These are phyloP conservation scores for Crataegus laevigata DNA, from an alignment of 306 rosid genomes.

Conservation along the genomic window DNA sequence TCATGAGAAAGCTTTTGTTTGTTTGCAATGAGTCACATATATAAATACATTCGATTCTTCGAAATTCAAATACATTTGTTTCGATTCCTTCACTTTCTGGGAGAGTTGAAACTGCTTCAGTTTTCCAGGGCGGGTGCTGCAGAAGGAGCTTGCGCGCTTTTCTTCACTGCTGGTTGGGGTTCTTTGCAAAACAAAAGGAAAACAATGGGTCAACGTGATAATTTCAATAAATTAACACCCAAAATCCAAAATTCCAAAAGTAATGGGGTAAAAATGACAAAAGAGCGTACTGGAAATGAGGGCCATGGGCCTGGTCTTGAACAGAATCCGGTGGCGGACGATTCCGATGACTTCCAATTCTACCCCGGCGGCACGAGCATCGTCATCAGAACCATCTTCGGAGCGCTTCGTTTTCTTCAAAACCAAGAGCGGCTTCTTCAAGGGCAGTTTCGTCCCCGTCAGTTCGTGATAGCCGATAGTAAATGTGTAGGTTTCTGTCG, in stretches of 20 bases:
- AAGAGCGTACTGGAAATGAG: slow-evolving; percentile 56
- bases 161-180: slow-evolving; percentile 37
- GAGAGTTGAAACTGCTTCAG: not conserved
- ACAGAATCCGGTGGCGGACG: slow-evolving; percentile 63
- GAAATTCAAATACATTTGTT: not conserved
- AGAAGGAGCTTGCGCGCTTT: not conserved
- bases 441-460: slow-evolving; percentile 63
- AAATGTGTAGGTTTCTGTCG: slow-evolving; percentile 70
- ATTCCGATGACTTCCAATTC: slow-evolving; percentile 74
- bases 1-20: not conserved
- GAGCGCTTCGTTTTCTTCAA: slow-evolving; percentile 51
- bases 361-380: slow-evolving; percentile 10
- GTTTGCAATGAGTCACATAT: not conserved
- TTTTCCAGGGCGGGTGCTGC: not conserved
- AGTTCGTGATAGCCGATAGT: slow-evolving; percentile 84
- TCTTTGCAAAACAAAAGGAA: slow-evolving; percentile 17
- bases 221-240: not conserved
- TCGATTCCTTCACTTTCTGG: not conserved
- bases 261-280: not conserved
- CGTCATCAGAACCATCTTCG: slow-evolving; percentile 6
- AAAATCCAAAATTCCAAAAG: not conserved
- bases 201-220: not conserved
- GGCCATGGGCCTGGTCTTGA: slow-evolving; percentile 86
- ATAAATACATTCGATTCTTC: not conserved
- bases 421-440: slow-evolving; percentile 79